These are phyloP conservation scores for Saccharomyces hybrid DNA, from an alignment of 1,139 yeast species.

Conservation along the genomic window DNA sequence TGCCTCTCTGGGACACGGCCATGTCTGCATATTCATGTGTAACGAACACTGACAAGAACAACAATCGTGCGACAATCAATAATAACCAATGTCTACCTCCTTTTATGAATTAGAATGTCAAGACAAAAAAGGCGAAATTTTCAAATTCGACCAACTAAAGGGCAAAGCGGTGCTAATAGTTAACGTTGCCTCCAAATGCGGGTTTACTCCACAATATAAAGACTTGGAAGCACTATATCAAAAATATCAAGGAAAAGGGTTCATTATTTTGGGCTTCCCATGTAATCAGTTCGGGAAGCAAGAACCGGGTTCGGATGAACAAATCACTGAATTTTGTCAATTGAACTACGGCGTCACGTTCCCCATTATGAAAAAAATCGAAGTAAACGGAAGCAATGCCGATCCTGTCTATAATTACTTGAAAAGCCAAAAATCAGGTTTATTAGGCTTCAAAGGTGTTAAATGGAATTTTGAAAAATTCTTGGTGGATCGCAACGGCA, in stretches of 20 bases:
- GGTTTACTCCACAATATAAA: constrained; percentile 79
- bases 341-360: constrained; percentile 73
- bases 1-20: too few relatives aligned
- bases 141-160: constrained; percentile 58
- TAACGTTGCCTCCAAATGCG: constrained; percentile 88
- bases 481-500: constrained; percentile 61
- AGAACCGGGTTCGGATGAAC: constrained; percentile 69
- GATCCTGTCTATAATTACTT: constrained; percentile 77
- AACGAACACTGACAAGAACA: neutral
- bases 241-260: constrained; percentile 66
- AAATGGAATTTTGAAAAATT: constrained; percentile 97
- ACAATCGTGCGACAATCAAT: neutral
- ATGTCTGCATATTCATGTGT: neutral
- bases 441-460: constrained; percentile 70
- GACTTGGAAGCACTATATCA: constrained; percentile 79
- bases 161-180: constrained; percentile 90
- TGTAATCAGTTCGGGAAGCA: constrained; percentile 85
- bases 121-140: constrained; percentile 55
- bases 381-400: constrained; percentile 77
- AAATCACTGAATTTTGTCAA: constrained; percentile 58
- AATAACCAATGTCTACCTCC: constrained; percentile 3
- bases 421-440: constrained; percentile 51
- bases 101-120: constrained; percentile 54
- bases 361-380: constrained; percentile 80
- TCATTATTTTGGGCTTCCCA: constrained; percentile 86